phyloP scores from a whole-genome alignment of 1,284 basidiomycete genomes.

The Entoloma clypeatum region DNA sequence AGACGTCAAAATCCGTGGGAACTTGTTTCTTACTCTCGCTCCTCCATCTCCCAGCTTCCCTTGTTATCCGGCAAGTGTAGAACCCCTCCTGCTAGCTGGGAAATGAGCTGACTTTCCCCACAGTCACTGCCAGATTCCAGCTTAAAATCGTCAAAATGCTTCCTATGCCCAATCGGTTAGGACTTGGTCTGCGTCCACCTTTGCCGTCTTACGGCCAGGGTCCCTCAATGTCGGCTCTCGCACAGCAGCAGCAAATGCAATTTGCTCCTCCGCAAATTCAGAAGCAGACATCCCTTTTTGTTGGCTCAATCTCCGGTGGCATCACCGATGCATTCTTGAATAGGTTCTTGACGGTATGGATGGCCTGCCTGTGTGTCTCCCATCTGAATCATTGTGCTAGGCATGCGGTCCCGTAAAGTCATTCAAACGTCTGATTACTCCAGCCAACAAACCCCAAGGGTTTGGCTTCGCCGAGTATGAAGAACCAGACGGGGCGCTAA shows the following conservation, averaged over 20 bases:
- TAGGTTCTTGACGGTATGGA: conserved; percentile 68
- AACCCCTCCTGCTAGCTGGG: no score
- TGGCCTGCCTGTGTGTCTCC: background rate
- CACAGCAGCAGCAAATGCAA: conserved; percentile 75
- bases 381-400: conserved; percentile 35
- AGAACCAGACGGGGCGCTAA: conserved; percentile 82
- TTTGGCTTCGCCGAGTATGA: conserved; percentile 95
- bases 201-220: conserved; percentile 82
- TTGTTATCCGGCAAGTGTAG: no score
- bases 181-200: conserved; percentile 80
- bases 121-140: background rate
- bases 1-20: background rate
- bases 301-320: conserved; percentile 94
- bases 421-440: conserved; percentile 87
- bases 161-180: conserved; percentile 65
- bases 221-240: conserved; percentile 81
- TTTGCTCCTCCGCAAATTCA: conserved; percentile 58
- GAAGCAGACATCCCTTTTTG: conserved; percentile 72
- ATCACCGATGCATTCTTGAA: conserved; percentile 81
- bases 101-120: no score
- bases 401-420: conserved; percentile 85
- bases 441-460: conserved; percentile 88
- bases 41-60: background rate
- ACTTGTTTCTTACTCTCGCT: conserved; percentile 1
- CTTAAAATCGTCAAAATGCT: conserved; percentile 49